Evolutionary conservation across 208 protist genomes (phyloP), one percentile per base, ranked within the genome.

Genomic region (Leishmania major): DNA sequence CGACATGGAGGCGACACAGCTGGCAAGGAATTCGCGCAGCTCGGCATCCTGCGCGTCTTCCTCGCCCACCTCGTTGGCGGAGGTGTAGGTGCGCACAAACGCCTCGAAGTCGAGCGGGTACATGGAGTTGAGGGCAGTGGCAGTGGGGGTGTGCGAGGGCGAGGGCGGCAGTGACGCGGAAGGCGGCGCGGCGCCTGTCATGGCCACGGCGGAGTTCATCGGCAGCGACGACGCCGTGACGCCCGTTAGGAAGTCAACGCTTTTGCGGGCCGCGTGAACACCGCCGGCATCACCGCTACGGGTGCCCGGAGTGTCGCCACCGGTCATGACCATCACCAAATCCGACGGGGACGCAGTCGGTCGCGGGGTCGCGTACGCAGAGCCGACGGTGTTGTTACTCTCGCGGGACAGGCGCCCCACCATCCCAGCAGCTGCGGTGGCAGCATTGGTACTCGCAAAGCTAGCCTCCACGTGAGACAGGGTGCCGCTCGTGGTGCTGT

Each of bases 71-170:
- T 82, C 81, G 25, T 49, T 79, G n/a, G 45, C 15, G 51, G 78
- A 83, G 73, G 79, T 70, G 69, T 73, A 83, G 55, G n/a, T 71
- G 53, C 80, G 71, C 59, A 86, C 85, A 71, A 94, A 92, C 6
- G 82, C 92, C 1, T 84, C 87, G 67, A 91, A 96, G 82, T 96
- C 92, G 4, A 96, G 84, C 40, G 90, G 91, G 73, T 91, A 93
- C 59, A 89, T 73, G n/a, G 84, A 75, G 19, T 83, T 80, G 35
- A 92, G 74, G 22, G 89, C 81, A n/a, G 73, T 51, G 43, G 37
- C 22, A 0, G 73, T 43, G n/a, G 53, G 7, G 53, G 45, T 55
- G 22, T 74, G 69, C 72, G 19, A 19, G 19, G 51, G 28, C 28
- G 49, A 22, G 51, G 35, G 37, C 31, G 47, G 72, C 72, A 25